phyloP scores from a whole-genome alignment of 1,139 yeast species.

The Pneumocystis carinii region DNA sequence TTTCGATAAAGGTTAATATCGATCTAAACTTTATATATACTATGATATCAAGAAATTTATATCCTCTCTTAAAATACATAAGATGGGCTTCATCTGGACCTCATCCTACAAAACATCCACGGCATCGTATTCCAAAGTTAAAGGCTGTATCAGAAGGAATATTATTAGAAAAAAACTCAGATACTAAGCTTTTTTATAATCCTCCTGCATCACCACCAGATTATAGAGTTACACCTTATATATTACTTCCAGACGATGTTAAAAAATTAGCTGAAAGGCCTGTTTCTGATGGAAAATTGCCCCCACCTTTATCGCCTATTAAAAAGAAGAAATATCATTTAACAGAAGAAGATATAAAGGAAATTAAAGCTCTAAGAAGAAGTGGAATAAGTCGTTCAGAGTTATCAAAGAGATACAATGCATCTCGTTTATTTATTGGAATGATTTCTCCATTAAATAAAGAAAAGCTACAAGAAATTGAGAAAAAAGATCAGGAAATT shows the following conservation, averaged over 20 bases:
- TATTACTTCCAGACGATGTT: conserved; percentile 6
- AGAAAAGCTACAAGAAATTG: not conserved
- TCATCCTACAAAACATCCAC: not conserved
- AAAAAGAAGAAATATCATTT: conserved; percentile 1
- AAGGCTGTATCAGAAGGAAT: conserved; percentile 6
- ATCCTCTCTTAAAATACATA: not conserved
- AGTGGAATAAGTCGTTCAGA: conserved; percentile 2
- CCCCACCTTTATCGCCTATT: conserved; percentile 5
- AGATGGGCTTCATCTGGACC: not conserved
- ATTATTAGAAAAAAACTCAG: conserved; percentile 4
- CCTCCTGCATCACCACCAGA: conserved; percentile 10
- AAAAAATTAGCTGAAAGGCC: not conserved
- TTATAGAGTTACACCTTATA: conserved; percentile 5
- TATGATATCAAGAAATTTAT: not conserved
- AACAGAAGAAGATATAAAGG: conserved; percentile 3
- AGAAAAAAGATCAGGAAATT: conserved; percentile 1
- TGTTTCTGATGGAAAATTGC: not conserved
- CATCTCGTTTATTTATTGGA: conserved; percentile 5
- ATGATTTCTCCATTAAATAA: conserved; percentile 6
- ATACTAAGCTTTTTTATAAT: conserved; percentile 6
- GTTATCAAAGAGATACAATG: conserved; percentile 5
- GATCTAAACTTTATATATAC: not conserved
- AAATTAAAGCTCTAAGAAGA: not conserved
- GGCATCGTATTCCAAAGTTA: conserved; percentile 7
- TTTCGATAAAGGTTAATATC: not conserved